Evolutionary conservation across 768 basidiomycete genomes (phyloP), one percentile per base, ranked within the genome.

Genomic region (Hericium alpestre): DNA sequence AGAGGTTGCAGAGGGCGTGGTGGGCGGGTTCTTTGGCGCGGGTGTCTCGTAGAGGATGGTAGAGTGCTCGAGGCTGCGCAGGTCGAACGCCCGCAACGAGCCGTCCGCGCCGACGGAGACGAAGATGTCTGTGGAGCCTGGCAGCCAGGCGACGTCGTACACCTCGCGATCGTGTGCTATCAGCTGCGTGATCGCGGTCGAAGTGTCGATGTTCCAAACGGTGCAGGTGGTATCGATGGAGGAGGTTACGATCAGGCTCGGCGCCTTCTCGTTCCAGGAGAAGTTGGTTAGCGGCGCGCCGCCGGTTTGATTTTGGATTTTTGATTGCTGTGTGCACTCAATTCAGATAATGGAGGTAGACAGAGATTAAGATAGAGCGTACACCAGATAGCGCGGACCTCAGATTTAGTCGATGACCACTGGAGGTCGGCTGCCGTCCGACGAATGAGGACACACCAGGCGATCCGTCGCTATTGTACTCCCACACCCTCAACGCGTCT

Each of bases 161-260:
- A 93, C 93, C 73, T 94, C 88, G 50, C 90, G 83, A 75, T 97
- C 93, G 71, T 96, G 95, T 0, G 95, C 93, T 65, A 96, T 95
- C 59, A 99, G 83, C 70, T 98, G 96, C 2, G 96, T 99, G 67
- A 98, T 83, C 23, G 96, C 95, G 7, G 88, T 86, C 23, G 84
- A 82, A 3, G 91, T 91, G 65, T 95, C 89, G 67, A 99, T 90
- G 70, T 99, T 96, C 96, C 96, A 99, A 22, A 98, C 89, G 1
- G 96, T 98, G 69, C 95, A 98, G 13, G 94, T 96, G 53, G 96
- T 99, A 68, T 99, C 96, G 64, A 98, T 95, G 8, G 93, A 96
- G 22, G 95, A 94, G 6, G 96, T 99, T 39, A 98, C 95, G 64
- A 98, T 86, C 52, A 91, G 82, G 60, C 83, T 85, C 1, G 95